Conservation (phyloP, 345 rosid genomes). For the Rhizophora mangle region DNA sequence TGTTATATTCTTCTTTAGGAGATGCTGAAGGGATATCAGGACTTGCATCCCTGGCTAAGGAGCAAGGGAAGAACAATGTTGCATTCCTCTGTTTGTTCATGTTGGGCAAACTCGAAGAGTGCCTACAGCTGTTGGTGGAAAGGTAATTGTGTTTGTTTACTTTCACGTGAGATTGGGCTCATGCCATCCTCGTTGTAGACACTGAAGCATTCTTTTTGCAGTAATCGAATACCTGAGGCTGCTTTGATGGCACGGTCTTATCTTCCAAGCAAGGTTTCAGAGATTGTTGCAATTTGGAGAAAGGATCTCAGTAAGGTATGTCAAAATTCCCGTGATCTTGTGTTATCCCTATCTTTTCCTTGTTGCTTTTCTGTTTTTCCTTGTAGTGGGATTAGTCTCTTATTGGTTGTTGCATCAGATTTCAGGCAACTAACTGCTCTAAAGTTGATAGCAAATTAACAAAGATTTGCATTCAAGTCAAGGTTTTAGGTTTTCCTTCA, state of each 20-base stretch:
- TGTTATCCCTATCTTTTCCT: no score
- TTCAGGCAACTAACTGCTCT: not conserved
- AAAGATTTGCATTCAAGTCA: no score
- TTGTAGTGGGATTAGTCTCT: not conserved
- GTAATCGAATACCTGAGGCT: conserved; percentile 99
- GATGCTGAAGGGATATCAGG: conserved; percentile 85
- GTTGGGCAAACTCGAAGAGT: conserved; percentile 94
- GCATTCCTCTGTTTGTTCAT: conserved; percentile 87
- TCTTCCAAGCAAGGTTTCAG: conserved; percentile 98
- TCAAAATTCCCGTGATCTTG: not conserved
- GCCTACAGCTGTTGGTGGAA: conserved; percentile 87
- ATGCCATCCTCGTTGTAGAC: conserved; percentile 12
- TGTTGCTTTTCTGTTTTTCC: no score
- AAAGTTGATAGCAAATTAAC: no score
- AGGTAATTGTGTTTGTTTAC: conserved; percentile 45
- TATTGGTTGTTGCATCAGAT: not conserved
- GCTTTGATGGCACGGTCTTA: conserved; percentile 98
- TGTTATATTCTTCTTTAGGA: conserved; percentile 94
- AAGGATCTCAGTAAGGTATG: conserved; percentile 88
- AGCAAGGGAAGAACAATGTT: conserved; percentile 96
- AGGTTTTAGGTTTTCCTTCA: no score
- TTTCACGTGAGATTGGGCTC: conserved; percentile 5
- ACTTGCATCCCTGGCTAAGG: conserved; percentile 83
- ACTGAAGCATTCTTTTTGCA: conserved; percentile 37
- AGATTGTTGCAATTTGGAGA: conserved; percentile 93